Percentiles rank a stretch among this genome's conserved stretches.
Evolutionary conservation across 2,329 filamentous ascomycete species (phyloP).

Genomic region (Penicillium olsonii): DNA sequence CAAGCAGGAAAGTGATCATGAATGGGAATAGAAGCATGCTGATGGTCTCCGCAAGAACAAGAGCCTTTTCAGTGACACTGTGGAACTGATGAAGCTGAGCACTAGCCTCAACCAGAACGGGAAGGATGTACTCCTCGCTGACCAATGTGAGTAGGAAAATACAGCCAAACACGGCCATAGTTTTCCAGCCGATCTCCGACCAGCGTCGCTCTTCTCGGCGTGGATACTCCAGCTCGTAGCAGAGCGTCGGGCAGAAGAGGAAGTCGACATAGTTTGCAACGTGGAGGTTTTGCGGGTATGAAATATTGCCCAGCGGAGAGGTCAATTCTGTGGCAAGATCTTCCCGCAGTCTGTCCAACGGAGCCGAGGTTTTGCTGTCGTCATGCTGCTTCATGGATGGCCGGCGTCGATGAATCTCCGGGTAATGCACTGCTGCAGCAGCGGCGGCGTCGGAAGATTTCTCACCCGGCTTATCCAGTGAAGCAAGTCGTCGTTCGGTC

Average conservation of each 20-base stretch:
- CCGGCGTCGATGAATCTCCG: slow-evolving; percentile 48
- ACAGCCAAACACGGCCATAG: slow-evolving; percentile 87
- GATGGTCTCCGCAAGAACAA: slow-evolving; percentile 87
- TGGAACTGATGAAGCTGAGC: slow-evolving; percentile 50
- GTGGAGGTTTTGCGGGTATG: slow-evolving; percentile 87
- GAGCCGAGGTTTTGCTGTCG: slow-evolving; percentile 47
- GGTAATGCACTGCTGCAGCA: slow-evolving; percentile 77
- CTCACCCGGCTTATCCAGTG: slow-evolving; percentile 74
- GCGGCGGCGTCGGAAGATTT: slow-evolving; percentile 60
- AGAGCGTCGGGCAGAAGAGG: slow-evolving; percentile 88
- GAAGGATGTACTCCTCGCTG: slow-evolving; percentile 93
- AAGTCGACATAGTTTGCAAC: slow-evolving; percentile 82
- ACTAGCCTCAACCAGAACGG: slow-evolving; percentile 77
- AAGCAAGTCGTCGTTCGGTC: slow-evolving; percentile 75
- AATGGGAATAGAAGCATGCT: slow-evolving; percentile 93
- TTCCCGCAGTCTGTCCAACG: slow-evolving; percentile 71
- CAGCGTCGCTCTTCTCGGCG: slow-evolving; percentile 74
- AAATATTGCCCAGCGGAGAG: slow-evolving; percentile 83
- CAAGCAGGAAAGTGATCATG: slow-evolving; percentile 91
- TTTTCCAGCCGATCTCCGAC: slow-evolving; percentile 79
- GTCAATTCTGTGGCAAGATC: slow-evolving; percentile 89
- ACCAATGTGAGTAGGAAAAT: slow-evolving; percentile 92
- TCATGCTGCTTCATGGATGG: slow-evolving; percentile 27
- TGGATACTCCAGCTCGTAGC: slow-evolving; percentile 97
- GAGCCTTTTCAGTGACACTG: slow-evolving; percentile 64